Conservation (phyloP, 345 rosid genomes). For the Anacardium occidentale region DNA sequence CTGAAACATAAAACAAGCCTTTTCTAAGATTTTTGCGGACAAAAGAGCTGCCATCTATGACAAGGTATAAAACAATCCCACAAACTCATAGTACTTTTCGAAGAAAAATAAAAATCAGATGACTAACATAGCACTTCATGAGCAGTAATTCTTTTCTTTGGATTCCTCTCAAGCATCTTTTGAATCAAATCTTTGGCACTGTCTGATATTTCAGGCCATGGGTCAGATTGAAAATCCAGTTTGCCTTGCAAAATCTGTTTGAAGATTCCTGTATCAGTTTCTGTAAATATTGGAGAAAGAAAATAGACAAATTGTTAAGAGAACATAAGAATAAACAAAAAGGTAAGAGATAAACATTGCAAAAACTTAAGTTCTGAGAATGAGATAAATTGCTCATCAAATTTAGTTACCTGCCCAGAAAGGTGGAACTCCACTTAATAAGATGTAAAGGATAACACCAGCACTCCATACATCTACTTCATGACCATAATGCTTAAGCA, state of each 20-base stretch:
- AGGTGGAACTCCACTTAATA: slow-evolving; percentile 93
- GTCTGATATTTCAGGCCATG: slow-evolving; percentile 90
- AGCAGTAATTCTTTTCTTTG: slow-evolving; percentile 74
- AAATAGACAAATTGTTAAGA: not conserved
- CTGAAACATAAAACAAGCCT: slow-evolving; percentile 36
- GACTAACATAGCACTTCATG: slow-evolving; percentile 85
- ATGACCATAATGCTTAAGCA: slow-evolving; percentile 83
- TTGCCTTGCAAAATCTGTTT: slow-evolving; percentile 82
- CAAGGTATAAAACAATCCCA: not conserved
- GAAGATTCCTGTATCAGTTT: slow-evolving; percentile 95
- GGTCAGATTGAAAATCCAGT: slow-evolving; percentile 80
- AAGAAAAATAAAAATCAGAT: slow-evolving; percentile 11
- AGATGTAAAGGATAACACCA: slow-evolving; percentile 94
- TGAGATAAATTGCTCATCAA: too few relatives aligned
- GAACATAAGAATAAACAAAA: not conserved
- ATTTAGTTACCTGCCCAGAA: slow-evolving; percentile 78
- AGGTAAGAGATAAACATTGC: not conserved
- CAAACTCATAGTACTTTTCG: not conserved
- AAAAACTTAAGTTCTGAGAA: slow-evolving; percentile 3
- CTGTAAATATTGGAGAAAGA: slow-evolving; percentile 36
- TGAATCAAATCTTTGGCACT: slow-evolving; percentile 82
- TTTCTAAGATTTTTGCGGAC: not conserved
- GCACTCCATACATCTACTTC: slow-evolving; percentile 96
- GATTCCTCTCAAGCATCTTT: slow-evolving; percentile 90
- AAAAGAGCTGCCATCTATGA: not conserved